Percentiles rank a stretch among this genome's conserved stretches.
phyloP scores from a whole-genome alignment of 148 eudicot species.

The Cornus kousa region DNA sequence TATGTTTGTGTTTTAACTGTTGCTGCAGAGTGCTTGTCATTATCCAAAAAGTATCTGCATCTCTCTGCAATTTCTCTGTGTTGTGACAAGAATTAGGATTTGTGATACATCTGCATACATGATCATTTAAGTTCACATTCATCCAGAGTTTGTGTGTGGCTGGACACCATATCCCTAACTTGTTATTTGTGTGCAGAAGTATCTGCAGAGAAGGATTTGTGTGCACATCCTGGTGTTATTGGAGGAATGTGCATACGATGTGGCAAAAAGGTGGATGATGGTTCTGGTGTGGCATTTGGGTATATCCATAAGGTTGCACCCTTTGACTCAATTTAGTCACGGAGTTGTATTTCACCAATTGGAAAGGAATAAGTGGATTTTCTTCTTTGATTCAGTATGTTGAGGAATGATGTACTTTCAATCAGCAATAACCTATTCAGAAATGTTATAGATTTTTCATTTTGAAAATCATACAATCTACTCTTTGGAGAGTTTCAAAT shows the following conservation, averaged over 20 bases:
- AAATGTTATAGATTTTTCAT: not conserved
- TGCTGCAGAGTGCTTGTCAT: too few species aligned
- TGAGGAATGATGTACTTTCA: conserved; percentile 1
- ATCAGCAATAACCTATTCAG: not conserved
- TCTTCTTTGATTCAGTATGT: not conserved
- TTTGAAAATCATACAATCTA: too few species aligned
- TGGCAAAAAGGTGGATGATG: not conserved
- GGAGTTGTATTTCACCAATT: not conserved
- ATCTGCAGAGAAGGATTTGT: conserved; percentile 13
- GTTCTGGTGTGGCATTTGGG: conserved; percentile 55
- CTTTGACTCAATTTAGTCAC: not conserved
- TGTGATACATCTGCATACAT: too few species aligned
- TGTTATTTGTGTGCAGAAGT: conserved; percentile 17
- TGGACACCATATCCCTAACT: too few species aligned
- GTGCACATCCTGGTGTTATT: conserved; percentile 38
- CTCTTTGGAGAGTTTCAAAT: not conserved
- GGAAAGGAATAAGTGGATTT: not conserved
- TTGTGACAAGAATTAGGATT: too few species aligned
- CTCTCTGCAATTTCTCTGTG: too few species aligned
- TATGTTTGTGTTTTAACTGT: too few species aligned
- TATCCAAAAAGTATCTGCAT: too few species aligned
- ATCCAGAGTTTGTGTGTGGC: too few species aligned
- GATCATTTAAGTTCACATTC: too few species aligned
- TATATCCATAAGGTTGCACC: conserved; percentile 71
- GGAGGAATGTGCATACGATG: conserved; percentile 35